Evolutionary conservation across 176 grass and related monocot species (phyloP), one percentile per base, ranked within the genome.

Genomic region (Aechmea fasciata): DNA sequence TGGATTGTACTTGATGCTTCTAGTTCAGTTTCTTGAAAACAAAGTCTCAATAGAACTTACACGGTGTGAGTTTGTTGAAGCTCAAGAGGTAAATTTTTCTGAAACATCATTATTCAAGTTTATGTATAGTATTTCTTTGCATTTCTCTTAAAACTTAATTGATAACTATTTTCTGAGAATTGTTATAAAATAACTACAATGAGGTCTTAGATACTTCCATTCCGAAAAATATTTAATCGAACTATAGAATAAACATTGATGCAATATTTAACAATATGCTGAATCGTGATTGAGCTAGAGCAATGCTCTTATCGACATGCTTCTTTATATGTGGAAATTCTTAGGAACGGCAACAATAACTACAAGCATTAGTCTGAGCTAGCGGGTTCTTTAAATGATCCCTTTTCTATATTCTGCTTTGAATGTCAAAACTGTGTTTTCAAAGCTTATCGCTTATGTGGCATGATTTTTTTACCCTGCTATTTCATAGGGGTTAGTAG

Each of bases 11-110:
- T 85, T 96, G 83, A 88, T 69, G 85, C 91, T 96, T 85, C 76
- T 96, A 71, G 76, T 96, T 77, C 91, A 96, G 33, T 96, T 96
- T 70, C 71, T 96, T 33, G 91, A 96, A 85, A 96, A 96, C 22
- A 96, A 87, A 76, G 87, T 96, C 47, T 82, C 85, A 59, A 77
- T 96, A 64, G 91, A 96, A 83, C 85, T 96, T 71, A 96, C 91
- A 24, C 80, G 91, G 65, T 96, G 87, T 78, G 91, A 91, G 62
- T 96, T 96, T 79, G 87, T 91, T 83, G 87, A 96, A 85, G 91
- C 91, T 72, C 87, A 91, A 73, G 91, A 90, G 91, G 91, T 96
- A 87, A 51, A 57, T 73, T 49, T 48, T 68, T 24, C 12, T 65
- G 48, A 57, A 57, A 67, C 1, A 61, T 61, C 10, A 19, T 1